These are phyloP conservation scores for Phytopythium vexans DNA, from an alignment of 352 stramenopile genomes.

Conservation along the genomic window DNA sequence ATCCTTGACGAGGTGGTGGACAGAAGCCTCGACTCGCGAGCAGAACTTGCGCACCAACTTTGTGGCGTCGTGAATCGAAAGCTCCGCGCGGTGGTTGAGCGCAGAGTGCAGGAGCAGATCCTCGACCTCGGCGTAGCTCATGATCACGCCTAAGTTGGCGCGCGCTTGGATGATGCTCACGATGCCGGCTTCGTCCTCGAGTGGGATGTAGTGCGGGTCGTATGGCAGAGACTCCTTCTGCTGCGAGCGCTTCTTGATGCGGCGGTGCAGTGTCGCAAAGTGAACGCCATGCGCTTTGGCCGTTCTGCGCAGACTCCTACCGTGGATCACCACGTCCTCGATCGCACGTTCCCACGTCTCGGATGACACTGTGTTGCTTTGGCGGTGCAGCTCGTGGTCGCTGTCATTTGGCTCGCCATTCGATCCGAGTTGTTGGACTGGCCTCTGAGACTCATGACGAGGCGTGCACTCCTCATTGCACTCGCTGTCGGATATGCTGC, in stretches of 20 bases:
- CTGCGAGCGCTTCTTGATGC: conserved; percentile 60
- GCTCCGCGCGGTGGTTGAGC: conserved; percentile 42
- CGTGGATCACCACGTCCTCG: conserved; percentile 60
- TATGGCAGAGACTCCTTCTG: conserved; percentile 35
- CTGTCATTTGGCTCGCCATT: conserved; percentile 10
- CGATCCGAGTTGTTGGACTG: conserved; percentile 5
- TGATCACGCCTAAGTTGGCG: conserved; percentile 63
- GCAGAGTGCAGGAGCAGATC: conserved; percentile 55
- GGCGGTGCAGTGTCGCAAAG: conserved; percentile 60
- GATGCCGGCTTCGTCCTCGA: conserved; percentile 68
- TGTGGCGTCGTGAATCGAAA: conserved; percentile 34
- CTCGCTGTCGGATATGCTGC: conserved; percentile 25
- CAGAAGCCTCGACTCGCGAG: conserved; percentile 57
- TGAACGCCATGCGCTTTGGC: conserved; percentile 61
- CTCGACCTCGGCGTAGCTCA: conserved; percentile 66
- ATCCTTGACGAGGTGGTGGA: conserved; percentile 58
- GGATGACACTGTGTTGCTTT: conserved; percentile 54
- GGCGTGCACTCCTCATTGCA: conserved; percentile 13
- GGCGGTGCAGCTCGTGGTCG: conserved; percentile 32
- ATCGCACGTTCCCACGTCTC: conserved; percentile 69
- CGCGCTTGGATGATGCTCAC: conserved; percentile 67
- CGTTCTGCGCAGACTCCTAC: conserved; percentile 64
- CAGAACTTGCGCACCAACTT: conserved; percentile 50
- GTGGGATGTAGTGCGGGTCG: conserved; percentile 59
- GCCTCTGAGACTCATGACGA: conserved; percentile 7